Evolutionary conservation across 192 early-diverging fungal species (phyloP), one percentile per base, ranked within the genome.

Genomic region (Gonapodya prolifera): DNA sequence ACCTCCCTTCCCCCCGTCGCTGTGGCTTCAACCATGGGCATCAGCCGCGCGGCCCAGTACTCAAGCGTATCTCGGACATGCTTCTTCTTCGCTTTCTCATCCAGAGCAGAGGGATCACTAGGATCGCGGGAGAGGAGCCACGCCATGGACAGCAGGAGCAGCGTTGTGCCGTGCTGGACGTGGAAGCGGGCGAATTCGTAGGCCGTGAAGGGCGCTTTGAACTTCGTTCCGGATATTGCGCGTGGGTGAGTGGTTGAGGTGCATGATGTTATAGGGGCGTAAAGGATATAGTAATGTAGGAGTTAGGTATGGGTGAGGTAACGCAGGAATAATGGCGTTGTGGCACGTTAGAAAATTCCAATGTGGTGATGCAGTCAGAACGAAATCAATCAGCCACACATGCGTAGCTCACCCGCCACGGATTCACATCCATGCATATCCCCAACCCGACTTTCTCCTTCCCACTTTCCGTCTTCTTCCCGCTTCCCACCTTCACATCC

Each of bases 391-490:
- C n/a, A n/a, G n/a, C n/a, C n/a, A n/a, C n/a, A n/a, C n/a, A n/a
- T n/a, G n/a, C n/a, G 8, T 23, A 61, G 23, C 45, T 23, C 45
- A 61, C 45, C 45, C 45, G 8, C 74, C 90, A 91, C 1, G 92
- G 93, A 77, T 94, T 94, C 28, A 94, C 33, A 82, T 94, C 93
- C 93, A 94, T 94, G 75, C 93, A 94, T 2, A 94, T 94, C 1
- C 90, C 93, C 69, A 90, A 81, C n/a, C 90, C 92, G 29, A 93
- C 84, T 89, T 89, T 78, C 34, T 8, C n/a, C 45, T 69, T 69
- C n/a, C n/a, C n/a, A n/a, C n/a, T n/a, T n/a, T n/a, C n/a, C n/a
- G n/a, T n/a, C n/a, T n/a, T 8, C 45, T 69, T 69, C 45, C 45
- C 45, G n/a, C n/a, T 23, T 61, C 45, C 45, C 8, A 61, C 45